Base-by-base conservation (phyloP, 2,329 filamentous ascomycete genomes). In the Elsinoe ampelina region DNA sequence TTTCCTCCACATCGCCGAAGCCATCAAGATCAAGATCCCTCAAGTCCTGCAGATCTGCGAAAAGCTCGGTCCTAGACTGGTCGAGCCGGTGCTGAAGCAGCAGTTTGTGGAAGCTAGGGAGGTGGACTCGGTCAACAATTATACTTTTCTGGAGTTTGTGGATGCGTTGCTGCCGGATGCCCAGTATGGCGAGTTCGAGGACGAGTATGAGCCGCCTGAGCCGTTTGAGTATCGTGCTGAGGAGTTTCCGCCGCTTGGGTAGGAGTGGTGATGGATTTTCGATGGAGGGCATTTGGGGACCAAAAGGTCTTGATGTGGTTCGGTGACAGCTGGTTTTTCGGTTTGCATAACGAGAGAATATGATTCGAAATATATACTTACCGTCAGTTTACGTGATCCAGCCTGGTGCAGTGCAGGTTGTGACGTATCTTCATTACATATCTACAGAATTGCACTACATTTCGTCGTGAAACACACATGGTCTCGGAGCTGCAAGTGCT, bases 221-320 rank as follows among this genome's bases (percentile, higher is more conserved):
- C 48, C 48, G 5, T 52, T 52, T 26, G 8, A 52, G 38, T 52
- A 20, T 17, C 32, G 38, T 7, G 48, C 32, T 26, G 48, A 52
- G 17, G 48, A 52, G 19, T 52, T 52, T 26, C 48, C 48, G n/a
- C 48, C 48, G n/a, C 48, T 52, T 38, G 48, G 32, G 2, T 52
- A 17, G 20, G 12, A 13, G 8, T n/a, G n/a, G n/a, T 8, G 26
- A 8, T 30, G 26, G 7, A 7, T 5, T 7, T 30, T 30, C 26
- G 26, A 5, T 30, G 26, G 4, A 30, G 26, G 26, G 41, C 15
- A 45, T 5, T 6, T 13, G 12, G 15, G 15, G 6, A 26, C 12
- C 8, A 7, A 3, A 30, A 30, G 26, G 26, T 5, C 41, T 45
- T 17, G 15, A 7, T 45, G 15, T 20, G 41, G 38, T 41, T 11